Evolutionary conservation across 2,329 filamentous ascomycete genomes (phyloP).

Genomic region (Aspergillus awamori): DNA sequence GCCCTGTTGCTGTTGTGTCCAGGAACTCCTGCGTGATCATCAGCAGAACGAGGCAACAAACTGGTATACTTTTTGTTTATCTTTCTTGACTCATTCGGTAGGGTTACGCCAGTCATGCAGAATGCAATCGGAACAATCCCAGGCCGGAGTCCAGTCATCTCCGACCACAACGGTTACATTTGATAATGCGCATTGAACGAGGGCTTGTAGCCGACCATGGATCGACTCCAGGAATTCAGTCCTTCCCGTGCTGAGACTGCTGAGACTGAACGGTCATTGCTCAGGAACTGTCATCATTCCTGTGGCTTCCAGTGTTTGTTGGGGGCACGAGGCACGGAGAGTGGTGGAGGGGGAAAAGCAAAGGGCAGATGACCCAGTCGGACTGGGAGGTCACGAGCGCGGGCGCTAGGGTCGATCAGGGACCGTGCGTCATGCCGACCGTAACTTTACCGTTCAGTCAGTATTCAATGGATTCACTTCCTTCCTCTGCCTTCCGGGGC

Average conservation of each 20-base stretch:
- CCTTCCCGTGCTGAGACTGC: not conserved
- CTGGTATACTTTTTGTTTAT: not conserved
- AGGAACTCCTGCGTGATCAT: not conserved
- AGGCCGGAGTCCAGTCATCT: not conserved
- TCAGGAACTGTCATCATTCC: not conserved
- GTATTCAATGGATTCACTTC: too few relatives aligned
- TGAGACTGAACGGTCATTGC: not conserved
- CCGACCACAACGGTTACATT: constrained; percentile 17
- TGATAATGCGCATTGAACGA: not conserved
- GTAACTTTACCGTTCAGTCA: not conserved
- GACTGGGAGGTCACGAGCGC: constrained; percentile 32
- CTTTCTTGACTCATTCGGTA: too few relatives aligned
- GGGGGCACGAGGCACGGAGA: not conserved
- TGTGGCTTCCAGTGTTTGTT: too few relatives aligned
- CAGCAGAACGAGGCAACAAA: not conserved
- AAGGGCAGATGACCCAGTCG: constrained; percentile 30
- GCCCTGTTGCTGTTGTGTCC: not conserved
- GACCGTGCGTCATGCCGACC: constrained; percentile 26
- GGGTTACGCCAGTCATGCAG: not conserved
- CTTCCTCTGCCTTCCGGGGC: too few relatives aligned
- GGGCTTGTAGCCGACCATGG: not conserved
- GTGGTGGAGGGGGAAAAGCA: not conserved
- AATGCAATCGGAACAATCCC: not conserved
- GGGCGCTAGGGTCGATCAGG: constrained; percentile 31
- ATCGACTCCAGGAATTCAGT: constrained; percentile 12